Conservation (phyloP, 495 filamentous ascomycete genomes). For the Talaromyces ruber region DNA sequence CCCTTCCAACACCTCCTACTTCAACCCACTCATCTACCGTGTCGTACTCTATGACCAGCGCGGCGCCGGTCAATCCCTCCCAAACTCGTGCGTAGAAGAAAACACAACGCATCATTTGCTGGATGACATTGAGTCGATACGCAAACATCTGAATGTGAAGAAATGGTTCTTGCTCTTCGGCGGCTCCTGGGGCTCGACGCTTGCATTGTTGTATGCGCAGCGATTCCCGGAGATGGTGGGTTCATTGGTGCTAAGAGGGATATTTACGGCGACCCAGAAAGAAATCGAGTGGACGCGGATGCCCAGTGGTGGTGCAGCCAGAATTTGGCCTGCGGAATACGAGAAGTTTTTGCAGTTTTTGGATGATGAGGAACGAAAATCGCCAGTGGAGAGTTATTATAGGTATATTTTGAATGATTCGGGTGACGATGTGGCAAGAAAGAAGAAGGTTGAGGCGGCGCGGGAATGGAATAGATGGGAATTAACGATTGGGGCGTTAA, state of each 20-base stretch:
- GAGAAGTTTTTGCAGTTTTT: constrained; percentile 26
- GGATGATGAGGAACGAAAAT: constrained; percentile 20
- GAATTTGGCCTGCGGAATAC: constrained; percentile 32
- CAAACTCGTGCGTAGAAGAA: constrained; percentile 25
- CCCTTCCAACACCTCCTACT: constrained; percentile 26
- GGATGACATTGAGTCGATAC: constrained; percentile 33
- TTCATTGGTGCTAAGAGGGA: constrained; percentile 27
- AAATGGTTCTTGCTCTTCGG: constrained; percentile 42
- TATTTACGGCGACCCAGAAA: constrained; percentile 24
- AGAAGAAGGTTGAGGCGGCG: constrained; percentile 4
- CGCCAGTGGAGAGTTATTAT: constrained; percentile 24
- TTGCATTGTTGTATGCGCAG: constrained; percentile 33
- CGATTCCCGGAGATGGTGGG: constrained; percentile 25
- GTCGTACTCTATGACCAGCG: constrained; percentile 40
- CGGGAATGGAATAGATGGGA: constrained; percentile 30
- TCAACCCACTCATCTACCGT: constrained; percentile 34
- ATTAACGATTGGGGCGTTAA: constrained; percentile 20
- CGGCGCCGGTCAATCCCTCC: constrained; percentile 33
- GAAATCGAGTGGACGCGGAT: constrained; percentile 23
- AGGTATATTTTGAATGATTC: constrained; percentile 14
- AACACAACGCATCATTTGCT: constrained; percentile 36
- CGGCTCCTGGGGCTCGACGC: constrained; percentile 39
- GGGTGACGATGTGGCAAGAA: neutral
- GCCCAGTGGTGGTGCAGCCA: constrained; percentile 11
- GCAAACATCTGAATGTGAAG: constrained; percentile 26